Base-by-base conservation (phyloP, 495 filamentous ascomycete genomes). In the Amniculicola lignicola region DNA sequence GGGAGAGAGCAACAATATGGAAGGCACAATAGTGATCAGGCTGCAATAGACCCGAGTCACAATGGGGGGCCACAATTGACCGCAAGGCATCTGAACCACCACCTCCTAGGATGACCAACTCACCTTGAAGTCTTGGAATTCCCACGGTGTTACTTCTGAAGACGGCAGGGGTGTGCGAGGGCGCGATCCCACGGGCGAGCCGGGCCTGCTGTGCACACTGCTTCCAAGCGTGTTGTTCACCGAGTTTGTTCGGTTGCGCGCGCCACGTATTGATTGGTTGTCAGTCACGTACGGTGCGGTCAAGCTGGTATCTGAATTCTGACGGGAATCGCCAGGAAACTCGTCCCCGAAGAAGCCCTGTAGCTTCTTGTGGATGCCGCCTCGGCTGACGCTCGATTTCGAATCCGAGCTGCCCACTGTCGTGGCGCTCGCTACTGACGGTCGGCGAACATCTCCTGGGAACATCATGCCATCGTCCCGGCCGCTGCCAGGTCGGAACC, bases 61-160 rank as follows among this genome's bases (percentile, higher is more conserved):
- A n/a, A n/a, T n/a, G n/a, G n/a, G n/a, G n/a, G n/a, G n/a, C n/a
- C n/a, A n/a, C n/a, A n/a, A n/a, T n/a, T n/a, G n/a, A n/a, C n/a
- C n/a, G n/a, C n/a, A n/a, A n/a, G n/a, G n/a, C n/a, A n/a, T n/a
- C n/a, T n/a, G n/a, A n/a, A n/a, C n/a, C n/a, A n/a, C n/a, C n/a
- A n/a, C n/a, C n/a, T n/a, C n/a, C n/a, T n/a, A n/a, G n/a, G n/a
- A n/a, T n/a, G n/a, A n/a, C n/a, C n/a, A 25, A 64, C 82, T 73
- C 69, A 88, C 86, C 68, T 90, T 83, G 58, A 79, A 82, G 67
- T 93, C 89, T 72, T 98, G 93, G 70, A 91, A 97, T 38, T 94
- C 74, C 82, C 95, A 98, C 11, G 93, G 93, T 19, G 92, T 91
- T 43, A 98, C 89, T 65, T 97, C 93, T 65, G 87, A 91, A 12